A percentile compares a stretch with the other conserved stretches of the same genome.
These are phyloP conservation scores for Lactifluus subvellereus DNA, from an alignment of 768 basidiomycete species.

Conservation along the genomic window DNA sequence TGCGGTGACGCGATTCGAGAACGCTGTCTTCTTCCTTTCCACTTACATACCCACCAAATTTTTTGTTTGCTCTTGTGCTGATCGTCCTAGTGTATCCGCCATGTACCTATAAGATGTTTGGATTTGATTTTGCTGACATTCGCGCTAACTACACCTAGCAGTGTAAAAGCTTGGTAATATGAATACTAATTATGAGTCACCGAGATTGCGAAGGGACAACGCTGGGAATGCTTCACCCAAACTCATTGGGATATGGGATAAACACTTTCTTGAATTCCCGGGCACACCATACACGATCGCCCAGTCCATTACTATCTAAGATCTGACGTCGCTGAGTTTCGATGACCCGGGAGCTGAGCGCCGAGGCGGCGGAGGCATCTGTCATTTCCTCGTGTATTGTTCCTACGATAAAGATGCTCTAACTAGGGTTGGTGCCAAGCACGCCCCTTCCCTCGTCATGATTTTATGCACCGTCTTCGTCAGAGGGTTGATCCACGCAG, in stretches of 20 bases:
- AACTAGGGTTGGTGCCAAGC: slow-evolving; percentile 70
- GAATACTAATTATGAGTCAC: neutral
- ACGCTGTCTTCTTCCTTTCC: neutral
- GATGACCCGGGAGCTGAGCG: neutral
- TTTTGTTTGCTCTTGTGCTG: neutral
- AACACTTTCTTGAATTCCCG: neutral
- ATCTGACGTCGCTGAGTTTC: neutral
- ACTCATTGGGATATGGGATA: neutral
- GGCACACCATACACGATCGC: neutral
- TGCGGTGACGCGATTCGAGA: neutral
- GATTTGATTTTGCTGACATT: neutral
- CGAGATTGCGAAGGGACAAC: too few species aligned
- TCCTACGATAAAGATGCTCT: slow-evolving; percentile 79
- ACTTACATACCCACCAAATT: neutral
- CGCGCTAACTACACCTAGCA: neutral
- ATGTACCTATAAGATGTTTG: neutral
- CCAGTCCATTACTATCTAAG: neutral
- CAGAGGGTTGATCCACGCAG: slow-evolving; percentile 86
- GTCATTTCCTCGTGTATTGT: neutral
- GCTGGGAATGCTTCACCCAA: neutral
- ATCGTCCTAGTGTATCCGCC: neutral
- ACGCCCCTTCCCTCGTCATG: slow-evolving; percentile 79
- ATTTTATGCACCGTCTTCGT: slow-evolving; percentile 80
- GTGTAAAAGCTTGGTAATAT: neutral
- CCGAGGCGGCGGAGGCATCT: neutral